phyloP scores from a whole-genome alignment of 1,284 basidiomycete species.

The Naganishia albida region DNA sequence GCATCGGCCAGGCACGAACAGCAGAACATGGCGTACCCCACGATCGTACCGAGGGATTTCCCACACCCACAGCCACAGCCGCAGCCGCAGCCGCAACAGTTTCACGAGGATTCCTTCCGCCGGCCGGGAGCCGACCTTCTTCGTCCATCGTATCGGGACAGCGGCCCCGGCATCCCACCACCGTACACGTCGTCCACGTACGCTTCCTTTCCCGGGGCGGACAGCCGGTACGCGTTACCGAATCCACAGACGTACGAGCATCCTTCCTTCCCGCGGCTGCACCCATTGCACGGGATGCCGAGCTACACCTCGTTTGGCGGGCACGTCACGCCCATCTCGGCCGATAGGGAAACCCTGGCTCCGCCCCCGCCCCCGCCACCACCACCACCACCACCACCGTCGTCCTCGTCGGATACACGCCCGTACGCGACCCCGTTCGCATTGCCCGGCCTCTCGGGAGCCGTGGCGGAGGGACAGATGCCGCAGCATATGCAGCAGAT shows the following conservation, averaged over 20 bases:
- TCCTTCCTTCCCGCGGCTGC: neutral
- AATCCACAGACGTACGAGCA: neutral
- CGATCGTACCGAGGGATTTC: conserved; percentile 5
- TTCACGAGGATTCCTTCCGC: too few relatives aligned
- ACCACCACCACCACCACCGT: too few relatives aligned
- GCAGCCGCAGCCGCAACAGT: too few relatives aligned
- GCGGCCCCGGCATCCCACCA: too few relatives aligned
- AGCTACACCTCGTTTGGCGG: neutral
- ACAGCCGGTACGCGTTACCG: conserved; percentile 9
- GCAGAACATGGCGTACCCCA: neutral
- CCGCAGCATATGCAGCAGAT: conserved; percentile 24
- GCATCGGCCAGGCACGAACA: neutral
- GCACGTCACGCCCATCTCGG: conserved; percentile 4
- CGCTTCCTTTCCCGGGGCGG: neutral
- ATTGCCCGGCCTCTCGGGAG: conserved; percentile 6
- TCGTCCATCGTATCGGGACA: too few relatives aligned
- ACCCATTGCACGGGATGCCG: conserved; percentile 6
- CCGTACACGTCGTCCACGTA: neutral
- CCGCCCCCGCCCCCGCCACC: too few relatives aligned
- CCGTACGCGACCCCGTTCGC: conserved; percentile 24
- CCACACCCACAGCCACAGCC: too few relatives aligned
- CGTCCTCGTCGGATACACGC: too few relatives aligned
- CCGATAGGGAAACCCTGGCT: too few relatives aligned
- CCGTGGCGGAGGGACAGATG: conserved; percentile 14
- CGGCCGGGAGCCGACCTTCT: too few relatives aligned